These are phyloP conservation scores for Sistotremastrum suecicum DNA, from an alignment of 768 basidiomycete species.

Conservation along the genomic window DNA sequence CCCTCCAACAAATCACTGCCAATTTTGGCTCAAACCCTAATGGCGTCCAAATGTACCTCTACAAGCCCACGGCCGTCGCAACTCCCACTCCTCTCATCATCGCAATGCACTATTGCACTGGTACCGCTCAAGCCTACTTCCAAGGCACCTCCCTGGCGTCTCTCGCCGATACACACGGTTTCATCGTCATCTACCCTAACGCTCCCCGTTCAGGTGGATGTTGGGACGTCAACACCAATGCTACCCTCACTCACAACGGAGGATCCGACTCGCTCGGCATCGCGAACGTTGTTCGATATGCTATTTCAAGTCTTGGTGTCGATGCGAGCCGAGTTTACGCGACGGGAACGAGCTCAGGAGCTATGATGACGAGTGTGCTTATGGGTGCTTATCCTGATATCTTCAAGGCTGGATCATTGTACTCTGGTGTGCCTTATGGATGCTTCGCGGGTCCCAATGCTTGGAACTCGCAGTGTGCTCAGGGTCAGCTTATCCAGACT, in stretches of 20 bases:
- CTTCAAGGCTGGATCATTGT: conserved; percentile 32
- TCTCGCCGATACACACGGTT: conserved; percentile 33
- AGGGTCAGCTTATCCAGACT: conserved; percentile 28
- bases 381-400: conserved; percentile 41
- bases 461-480: conserved; percentile 35
- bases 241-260: conserved; percentile 38
- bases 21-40: conserved; percentile 40
- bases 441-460: conserved; percentile 35
- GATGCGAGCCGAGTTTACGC: conserved; percentile 32
- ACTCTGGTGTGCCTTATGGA: conserved; percentile 39
- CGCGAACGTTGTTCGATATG: conserved; percentile 30
- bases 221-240: conserved; percentile 38
- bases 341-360: conserved; percentile 37
- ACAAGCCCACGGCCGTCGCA: conserved; percentile 24
- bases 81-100: conserved; percentile 30
- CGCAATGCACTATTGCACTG: conserved; percentile 32
- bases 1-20: conserved; percentile 2
- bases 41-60: conserved; percentile 33
- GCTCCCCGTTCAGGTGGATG: conserved; percentile 29
- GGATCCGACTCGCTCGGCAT: conserved; percentile 43
- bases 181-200: conserved; percentile 36
- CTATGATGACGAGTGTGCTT: conserved; percentile 49
- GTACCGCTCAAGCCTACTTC: conserved; percentile 38
- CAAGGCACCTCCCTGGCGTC: conserved; percentile 32
- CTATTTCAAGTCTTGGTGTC: conserved; percentile 33